Evolutionary conservation across 192 early-diverging fungal species (phyloP).

Genomic region (Entrophospora sp.): DNA sequence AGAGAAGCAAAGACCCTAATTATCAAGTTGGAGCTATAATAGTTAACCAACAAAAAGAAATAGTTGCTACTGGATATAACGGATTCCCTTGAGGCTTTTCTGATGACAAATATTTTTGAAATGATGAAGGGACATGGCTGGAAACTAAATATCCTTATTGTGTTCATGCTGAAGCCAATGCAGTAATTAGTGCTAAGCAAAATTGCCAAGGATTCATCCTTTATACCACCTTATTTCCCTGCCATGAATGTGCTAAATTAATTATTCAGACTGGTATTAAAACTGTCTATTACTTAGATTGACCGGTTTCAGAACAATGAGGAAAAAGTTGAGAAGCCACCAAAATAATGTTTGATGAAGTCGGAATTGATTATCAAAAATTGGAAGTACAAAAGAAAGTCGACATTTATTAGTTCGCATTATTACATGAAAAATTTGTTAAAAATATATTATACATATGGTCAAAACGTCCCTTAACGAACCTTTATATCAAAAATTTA

Average conservation of each 20-base stretch:
- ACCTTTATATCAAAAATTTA: not conserved
- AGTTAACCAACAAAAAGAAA: not conserved
- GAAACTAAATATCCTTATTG: slow-evolving; percentile 1
- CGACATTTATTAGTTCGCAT: no score
- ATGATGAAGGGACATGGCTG: not conserved
- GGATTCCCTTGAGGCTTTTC: not conserved
- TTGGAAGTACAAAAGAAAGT: not conserved
- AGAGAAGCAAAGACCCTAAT: not conserved
- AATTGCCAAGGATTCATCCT: not conserved
- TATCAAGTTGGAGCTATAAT: not conserved
- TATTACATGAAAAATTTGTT: no score
- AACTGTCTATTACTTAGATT: not conserved
- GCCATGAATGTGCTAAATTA: not conserved
- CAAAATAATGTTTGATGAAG: not conserved
- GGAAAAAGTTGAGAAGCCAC: not conserved
- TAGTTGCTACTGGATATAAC: not conserved
- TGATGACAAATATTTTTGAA: slow-evolving; percentile 4
- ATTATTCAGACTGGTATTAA: slow-evolving; percentile 4
- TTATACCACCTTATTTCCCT: slow-evolving; percentile 4
- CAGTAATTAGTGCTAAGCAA: not conserved
- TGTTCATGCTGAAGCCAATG: not conserved
- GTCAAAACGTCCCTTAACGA: not conserved
- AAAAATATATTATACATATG: no score
- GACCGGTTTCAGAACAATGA: not conserved
- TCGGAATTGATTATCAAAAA: not conserved